phyloP scores from a whole-genome alignment of 106 monocot species.

The Dioscorea dumetorum region DNA sequence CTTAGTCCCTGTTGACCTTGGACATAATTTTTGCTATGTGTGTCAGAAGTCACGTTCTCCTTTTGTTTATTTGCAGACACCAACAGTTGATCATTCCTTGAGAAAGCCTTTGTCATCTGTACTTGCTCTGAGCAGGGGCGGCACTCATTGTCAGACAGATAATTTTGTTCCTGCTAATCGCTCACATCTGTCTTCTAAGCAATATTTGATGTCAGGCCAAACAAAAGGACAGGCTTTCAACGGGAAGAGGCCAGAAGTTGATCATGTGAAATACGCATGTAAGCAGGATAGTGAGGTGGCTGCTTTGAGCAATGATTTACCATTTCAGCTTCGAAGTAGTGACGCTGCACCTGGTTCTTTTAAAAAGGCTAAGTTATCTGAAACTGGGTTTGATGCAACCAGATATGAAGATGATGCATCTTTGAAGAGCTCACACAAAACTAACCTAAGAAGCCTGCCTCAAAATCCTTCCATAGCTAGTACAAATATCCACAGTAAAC shows the following conservation, averaged over 20 bases:
- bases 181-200: constrained; percentile 37
- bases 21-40: too few species aligned
- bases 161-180: constrained; percentile 69
- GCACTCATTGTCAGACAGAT: constrained; percentile 14
- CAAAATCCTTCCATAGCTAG: constrained; percentile 4
- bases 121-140: constrained; percentile 11
- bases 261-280: constrained; percentile 2
- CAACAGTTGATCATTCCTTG: constrained; percentile 16
- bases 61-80: constrained; percentile 14
- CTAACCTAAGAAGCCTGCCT: not conserved
- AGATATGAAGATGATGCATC: constrained; percentile 1
- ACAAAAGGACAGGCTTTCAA: constrained; percentile 14
- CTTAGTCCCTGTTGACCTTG: too few species aligned
- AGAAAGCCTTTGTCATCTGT: constrained; percentile 15
- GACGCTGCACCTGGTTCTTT: constrained; percentile 13
- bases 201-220: constrained; percentile 2
- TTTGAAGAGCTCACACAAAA: constrained; percentile 4
- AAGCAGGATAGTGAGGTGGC: constrained; percentile 31
- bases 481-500: constrained; percentile 10
- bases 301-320: constrained; percentile 27
- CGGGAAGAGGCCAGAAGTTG: constrained; percentile 7
- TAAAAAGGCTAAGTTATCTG: constrained; percentile 29
- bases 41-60: too few species aligned
- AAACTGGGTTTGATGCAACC: constrained; percentile 3
- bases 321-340: constrained; percentile 7